Percentiles rank a stretch among this genome's conserved stretches.
Evolutionary conservation across 345 rosid species (phyloP).

Genomic region (Physaria fendleri): DNA sequence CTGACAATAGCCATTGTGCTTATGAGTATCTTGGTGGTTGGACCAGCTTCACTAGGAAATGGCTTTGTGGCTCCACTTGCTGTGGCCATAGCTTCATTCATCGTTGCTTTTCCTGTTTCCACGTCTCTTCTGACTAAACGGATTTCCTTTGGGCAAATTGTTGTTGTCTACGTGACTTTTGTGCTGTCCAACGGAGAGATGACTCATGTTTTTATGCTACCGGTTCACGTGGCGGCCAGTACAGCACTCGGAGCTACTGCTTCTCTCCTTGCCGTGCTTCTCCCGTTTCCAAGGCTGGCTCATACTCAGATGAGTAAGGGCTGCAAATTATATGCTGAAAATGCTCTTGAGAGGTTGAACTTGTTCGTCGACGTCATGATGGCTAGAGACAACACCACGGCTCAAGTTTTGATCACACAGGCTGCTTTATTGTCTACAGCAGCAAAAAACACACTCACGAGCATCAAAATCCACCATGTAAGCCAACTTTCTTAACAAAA

Average conservation of each 20-base stretch:
- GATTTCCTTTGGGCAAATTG: slow-evolving; percentile 76
- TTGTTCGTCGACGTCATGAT: slow-evolving; percentile 46
- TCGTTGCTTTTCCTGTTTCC: slow-evolving; percentile 69
- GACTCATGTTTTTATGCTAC: slow-evolving; percentile 37
- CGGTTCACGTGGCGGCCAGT: slow-evolving; percentile 58
- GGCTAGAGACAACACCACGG: slow-evolving; percentile 41
- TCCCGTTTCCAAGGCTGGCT: slow-evolving; percentile 72
- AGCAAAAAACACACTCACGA: slow-evolving; percentile 40
- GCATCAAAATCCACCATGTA: slow-evolving; percentile 44
- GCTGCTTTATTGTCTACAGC: slow-evolving; percentile 33
- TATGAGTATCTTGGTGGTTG: slow-evolving; percentile 35
- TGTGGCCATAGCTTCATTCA: slow-evolving; percentile 46
- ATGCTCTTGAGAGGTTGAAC: slow-evolving; percentile 50
- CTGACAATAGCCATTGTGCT: slow-evolving; percentile 40
- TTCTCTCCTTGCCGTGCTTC: slow-evolving; percentile 53
- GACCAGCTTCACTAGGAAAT: slow-evolving; percentile 39
- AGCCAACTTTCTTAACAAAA: slow-evolving; percentile 4
- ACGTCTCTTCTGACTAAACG: slow-evolving; percentile 57
- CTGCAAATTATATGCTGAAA: slow-evolving; percentile 47
- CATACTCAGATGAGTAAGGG: slow-evolving; percentile 40
- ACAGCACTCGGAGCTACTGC: slow-evolving; percentile 70
- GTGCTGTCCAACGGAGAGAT: slow-evolving; percentile 40
- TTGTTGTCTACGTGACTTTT: slow-evolving; percentile 53
- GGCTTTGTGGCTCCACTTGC: slow-evolving; percentile 44
- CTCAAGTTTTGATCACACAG: slow-evolving; percentile 36